phyloP scores from a whole-genome alignment of 1,139 yeast genomes.

The Suhomyces bolitotheri region DNA sequence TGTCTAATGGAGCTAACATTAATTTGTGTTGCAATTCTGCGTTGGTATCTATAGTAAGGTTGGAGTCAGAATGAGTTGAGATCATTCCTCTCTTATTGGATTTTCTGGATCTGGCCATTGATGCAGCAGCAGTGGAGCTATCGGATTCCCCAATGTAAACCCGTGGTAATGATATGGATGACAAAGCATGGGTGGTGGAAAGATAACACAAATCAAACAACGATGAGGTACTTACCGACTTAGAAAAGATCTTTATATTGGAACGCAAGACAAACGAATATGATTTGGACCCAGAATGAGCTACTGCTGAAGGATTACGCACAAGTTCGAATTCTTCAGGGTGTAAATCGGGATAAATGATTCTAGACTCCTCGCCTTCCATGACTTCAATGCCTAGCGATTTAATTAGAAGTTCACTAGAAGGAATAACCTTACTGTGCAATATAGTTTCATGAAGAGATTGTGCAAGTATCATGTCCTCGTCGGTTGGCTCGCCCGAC shows the following conservation, averaged over 20 bases:
- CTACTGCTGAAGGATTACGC: conserved; percentile 9
- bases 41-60: conserved; percentile 30
- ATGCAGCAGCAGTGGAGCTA: conserved; percentile 15
- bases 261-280: conserved; percentile 71
- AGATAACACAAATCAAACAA: conserved; percentile 76
- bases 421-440: conserved; percentile 54
- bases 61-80: conserved; percentile 23
- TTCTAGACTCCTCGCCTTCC: conserved; percentile 25
- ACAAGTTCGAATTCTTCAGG: conserved; percentile 25
- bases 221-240: conserved; percentile 62
- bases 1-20: conserved; percentile 30
- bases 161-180: conserved; percentile 61
- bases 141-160: conserved; percentile 57
- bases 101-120: conserved; percentile 51
- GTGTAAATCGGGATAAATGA: conserved; percentile 37
- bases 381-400: conserved; percentile 54
- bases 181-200: conserved; percentile 64
- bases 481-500: conserved; percentile 81
- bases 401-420: conserved; percentile 42
- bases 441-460: conserved; percentile 58
- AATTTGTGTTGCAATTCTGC: conserved; percentile 29
- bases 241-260: conserved; percentile 73
- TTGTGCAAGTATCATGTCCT: conserved; percentile 83
- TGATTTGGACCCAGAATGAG: conserved; percentile 28
- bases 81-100: conserved; percentile 37